Conservation (phyloP, 257 asterid genomes). For the Nicotiana otophora region DNA sequence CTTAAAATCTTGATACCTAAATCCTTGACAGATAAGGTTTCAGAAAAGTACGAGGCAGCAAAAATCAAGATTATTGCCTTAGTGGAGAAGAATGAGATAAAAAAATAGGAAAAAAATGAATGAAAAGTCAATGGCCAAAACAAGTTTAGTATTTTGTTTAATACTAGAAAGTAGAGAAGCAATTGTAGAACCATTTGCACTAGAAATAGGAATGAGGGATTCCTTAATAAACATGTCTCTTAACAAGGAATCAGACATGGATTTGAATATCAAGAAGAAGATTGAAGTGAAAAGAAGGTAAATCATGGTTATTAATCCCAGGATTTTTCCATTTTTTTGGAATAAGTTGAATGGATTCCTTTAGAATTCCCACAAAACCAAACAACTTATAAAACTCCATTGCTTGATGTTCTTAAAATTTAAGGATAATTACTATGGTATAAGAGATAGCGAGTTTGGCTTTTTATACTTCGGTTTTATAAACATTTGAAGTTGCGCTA, state of each 20-base stretch:
- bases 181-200: slow-evolving; percentile 11
- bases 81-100: slow-evolving; percentile 28
- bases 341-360: slow-evolving; percentile 27
- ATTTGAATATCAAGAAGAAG: slow-evolving; percentile 5
- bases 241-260: slow-evolving; percentile 14
- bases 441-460: not conserved
- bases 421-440: not conserved
- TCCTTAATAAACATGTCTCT: not conserved
- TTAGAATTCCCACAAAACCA: slow-evolving; percentile 22
- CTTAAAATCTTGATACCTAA: slow-evolving; percentile 12
- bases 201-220: slow-evolving; percentile 17
- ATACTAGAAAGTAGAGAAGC: not conserved
- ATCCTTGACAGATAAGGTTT: slow-evolving; percentile 20
- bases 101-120: slow-evolving; percentile 14
- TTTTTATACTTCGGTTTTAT: not conserved
- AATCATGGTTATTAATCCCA: slow-evolving; percentile 15
- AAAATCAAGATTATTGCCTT: slow-evolving; percentile 29
- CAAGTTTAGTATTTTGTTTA: slow-evolving; percentile 9
- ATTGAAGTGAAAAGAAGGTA: slow-evolving; percentile 13
- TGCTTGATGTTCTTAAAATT: not conserved
- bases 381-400: slow-evolving; percentile 16
- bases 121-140: slow-evolving; percentile 16
- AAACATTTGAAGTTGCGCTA: not conserved
- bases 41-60: slow-evolving; percentile 19
- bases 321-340: slow-evolving; percentile 36